phyloP scores from a whole-genome alignment of 306 rosid species.

The Cucurbita moschata region DNA sequence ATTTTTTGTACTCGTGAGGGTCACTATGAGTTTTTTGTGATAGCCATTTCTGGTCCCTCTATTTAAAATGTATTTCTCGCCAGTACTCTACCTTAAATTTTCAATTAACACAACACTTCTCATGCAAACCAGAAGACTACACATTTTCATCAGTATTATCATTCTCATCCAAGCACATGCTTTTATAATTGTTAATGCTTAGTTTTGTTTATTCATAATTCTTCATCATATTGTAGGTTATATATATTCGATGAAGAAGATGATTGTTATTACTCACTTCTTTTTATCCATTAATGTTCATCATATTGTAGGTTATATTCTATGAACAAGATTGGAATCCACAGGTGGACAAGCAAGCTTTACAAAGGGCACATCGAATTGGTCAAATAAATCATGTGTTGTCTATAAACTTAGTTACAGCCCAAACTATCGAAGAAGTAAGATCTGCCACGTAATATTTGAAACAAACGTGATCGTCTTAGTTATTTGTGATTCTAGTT shows the following conservation, averaged over 20 bases:
- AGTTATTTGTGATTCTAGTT: constrained; percentile 11
- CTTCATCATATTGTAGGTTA: constrained; percentile 32
- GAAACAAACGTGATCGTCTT: constrained; percentile 2
- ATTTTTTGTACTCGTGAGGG: no score
- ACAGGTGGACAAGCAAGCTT: constrained; percentile 89
- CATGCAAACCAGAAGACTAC: background rate
- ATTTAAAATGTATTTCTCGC: background rate
- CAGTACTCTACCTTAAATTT: background rate
- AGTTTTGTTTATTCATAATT: background rate
- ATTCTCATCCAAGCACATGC: background rate
- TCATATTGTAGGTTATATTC: constrained; percentile 56
- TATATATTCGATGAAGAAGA: constrained; percentile 29
- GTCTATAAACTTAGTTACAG: constrained; percentile 60
- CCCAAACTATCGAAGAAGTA: constrained; percentile 76
- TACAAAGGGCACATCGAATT: constrained; percentile 90
- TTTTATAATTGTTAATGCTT: background rate
- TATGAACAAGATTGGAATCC: constrained; percentile 99
- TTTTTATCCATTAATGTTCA: background rate
- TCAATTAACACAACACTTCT: background rate
- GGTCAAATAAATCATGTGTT: constrained; percentile 78
- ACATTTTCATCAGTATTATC: background rate
- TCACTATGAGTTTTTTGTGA: no score
- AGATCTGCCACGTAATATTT: constrained; percentile 9
- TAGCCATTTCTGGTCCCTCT: no score
- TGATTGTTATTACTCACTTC: background rate